These are phyloP conservation scores for Clarkia xantiana DNA, from an alignment of 345 rosid genomes.

Conservation along the genomic window DNA sequence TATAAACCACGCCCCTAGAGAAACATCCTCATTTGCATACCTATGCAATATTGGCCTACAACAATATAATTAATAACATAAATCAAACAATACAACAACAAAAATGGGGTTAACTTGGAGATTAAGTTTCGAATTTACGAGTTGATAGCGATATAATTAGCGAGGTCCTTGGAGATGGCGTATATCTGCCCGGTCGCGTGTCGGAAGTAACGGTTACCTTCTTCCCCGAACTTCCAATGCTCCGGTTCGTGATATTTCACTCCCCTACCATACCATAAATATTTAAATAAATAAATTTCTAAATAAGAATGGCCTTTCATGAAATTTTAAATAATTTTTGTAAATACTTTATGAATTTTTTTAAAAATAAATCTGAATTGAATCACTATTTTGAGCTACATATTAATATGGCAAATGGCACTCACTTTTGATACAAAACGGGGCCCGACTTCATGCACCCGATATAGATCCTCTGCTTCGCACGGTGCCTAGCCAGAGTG, in stretches of 20 bases:
- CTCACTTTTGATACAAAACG: conserved; percentile 64
- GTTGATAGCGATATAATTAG: conserved; percentile 63
- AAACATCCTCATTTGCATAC: conserved; percentile 89
- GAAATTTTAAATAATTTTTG: too few relatives aligned
- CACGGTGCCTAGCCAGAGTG: conserved; percentile 39
- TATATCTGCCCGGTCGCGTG: conserved; percentile 92
- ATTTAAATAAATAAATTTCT: too few relatives aligned
- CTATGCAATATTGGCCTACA: conserved; percentile 66
- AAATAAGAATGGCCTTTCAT: too few relatives aligned
- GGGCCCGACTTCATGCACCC: conserved; percentile 99
- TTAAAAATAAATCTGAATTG: too few relatives aligned
- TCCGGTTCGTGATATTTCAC: conserved; percentile 82
- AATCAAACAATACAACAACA: neutral
- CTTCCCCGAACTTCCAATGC: conserved; percentile 87
- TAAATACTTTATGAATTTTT: too few relatives aligned
- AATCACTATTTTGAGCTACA: too few relatives aligned
- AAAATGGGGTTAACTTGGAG: neutral
- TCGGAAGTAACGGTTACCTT: conserved; percentile 77
- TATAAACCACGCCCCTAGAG: conserved; percentile 70
- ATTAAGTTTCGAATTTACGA: conserved; percentile 21
- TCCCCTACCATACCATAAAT: conserved; percentile 55
- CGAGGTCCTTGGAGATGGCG: conserved; percentile 82
- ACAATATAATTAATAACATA: neutral
- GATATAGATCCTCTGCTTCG: conserved; percentile 63
- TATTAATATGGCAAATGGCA: too few relatives aligned